Evolutionary conservation across 495 filamentous ascomycete genomes (phyloP).

Genomic region (Neurospora sp.): DNA sequence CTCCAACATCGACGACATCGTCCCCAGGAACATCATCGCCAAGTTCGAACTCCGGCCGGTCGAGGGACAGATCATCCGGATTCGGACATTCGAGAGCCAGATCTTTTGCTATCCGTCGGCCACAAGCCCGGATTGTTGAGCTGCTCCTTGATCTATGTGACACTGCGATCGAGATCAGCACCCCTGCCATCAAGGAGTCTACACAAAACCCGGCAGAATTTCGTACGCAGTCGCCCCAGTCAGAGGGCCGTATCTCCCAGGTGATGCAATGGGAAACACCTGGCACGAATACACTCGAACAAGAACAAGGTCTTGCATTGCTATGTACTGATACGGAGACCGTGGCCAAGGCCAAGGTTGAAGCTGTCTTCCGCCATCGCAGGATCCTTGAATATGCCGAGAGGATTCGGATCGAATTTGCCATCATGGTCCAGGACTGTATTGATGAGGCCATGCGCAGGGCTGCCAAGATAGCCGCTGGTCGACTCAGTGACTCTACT

Average conservation of each 20-base stretch:
- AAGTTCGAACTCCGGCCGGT: constrained; percentile 55
- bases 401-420: constrained; percentile 87
- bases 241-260: constrained; percentile 84
- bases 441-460: constrained; percentile 87
- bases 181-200: constrained; percentile 79
- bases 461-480: constrained; percentile 76
- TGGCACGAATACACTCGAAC: constrained; percentile 79
- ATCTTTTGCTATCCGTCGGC: constrained; percentile 78
- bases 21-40: constrained; percentile 46
- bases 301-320: constrained; percentile 83
- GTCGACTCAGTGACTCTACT: constrained; percentile 71
- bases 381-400: constrained; percentile 93
- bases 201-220: constrained; percentile 58
- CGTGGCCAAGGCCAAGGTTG: constrained; percentile 76
- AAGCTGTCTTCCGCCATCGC: constrained; percentile 82
- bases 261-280: constrained; percentile 94
- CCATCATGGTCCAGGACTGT: constrained; percentile 84
- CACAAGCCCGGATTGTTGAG: constrained; percentile 85
- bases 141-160: constrained; percentile 91
- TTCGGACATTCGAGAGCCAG: constrained; percentile 65
- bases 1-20: constrained; percentile 53
- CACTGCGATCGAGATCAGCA: constrained; percentile 89
- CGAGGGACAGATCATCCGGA: constrained; percentile 70
- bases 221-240: constrained; percentile 87
- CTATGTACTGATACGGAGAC: constrained; percentile 81